phyloP scores from a whole-genome alignment of 345 rosid genomes.

The Citrus sp. region DNA sequence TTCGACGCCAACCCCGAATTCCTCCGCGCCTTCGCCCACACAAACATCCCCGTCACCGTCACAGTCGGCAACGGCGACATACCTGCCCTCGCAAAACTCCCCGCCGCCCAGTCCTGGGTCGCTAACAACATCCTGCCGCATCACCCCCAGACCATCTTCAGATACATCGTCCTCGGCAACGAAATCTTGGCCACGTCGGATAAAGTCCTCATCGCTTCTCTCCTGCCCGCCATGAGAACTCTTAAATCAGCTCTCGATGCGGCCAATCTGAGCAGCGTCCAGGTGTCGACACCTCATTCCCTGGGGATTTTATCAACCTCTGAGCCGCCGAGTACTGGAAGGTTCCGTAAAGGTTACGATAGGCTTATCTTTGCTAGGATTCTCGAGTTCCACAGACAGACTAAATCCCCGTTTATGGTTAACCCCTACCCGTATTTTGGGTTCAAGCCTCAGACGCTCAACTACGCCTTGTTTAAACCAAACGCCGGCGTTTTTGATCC shows the following conservation, averaged over 20 bases:
- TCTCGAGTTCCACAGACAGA: conserved; percentile 60
- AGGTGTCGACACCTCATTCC: conserved; percentile 73
- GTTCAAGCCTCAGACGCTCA: conserved; percentile 38
- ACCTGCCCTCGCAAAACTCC: conserved; percentile 48
- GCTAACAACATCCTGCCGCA: conserved; percentile 48
- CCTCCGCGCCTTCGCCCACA: conserved; percentile 65
- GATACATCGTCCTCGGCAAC: conserved; percentile 70
- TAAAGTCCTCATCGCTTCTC: conserved; percentile 47
- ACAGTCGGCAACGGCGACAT: conserved; percentile 73
- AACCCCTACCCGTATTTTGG: conserved; percentile 94
- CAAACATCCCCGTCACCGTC: conserved; percentile 63
- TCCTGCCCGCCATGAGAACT: conserved; percentile 69
- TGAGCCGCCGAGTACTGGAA: conserved; percentile 73
- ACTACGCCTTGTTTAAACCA: conserved; percentile 73
- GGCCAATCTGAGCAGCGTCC: conserved; percentile 47
- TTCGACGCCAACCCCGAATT: conserved; percentile 75
- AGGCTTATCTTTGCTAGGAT: conserved; percentile 59
- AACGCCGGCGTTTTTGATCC: conserved; percentile 45
- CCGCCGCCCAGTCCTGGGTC: conserved; percentile 61
- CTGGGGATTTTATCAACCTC: conserved; percentile 66
- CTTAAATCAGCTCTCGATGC: conserved; percentile 47
- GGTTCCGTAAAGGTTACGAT: conserved; percentile 68
- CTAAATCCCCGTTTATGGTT: conserved; percentile 82
- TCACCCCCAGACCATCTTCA: conserved; percentile 45
- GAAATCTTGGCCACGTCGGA: conserved; percentile 69